These are phyloP conservation scores for Lachnellula suecica DNA, from an alignment of 2,329 filamentous ascomycete genomes.

Conservation along the genomic window DNA sequence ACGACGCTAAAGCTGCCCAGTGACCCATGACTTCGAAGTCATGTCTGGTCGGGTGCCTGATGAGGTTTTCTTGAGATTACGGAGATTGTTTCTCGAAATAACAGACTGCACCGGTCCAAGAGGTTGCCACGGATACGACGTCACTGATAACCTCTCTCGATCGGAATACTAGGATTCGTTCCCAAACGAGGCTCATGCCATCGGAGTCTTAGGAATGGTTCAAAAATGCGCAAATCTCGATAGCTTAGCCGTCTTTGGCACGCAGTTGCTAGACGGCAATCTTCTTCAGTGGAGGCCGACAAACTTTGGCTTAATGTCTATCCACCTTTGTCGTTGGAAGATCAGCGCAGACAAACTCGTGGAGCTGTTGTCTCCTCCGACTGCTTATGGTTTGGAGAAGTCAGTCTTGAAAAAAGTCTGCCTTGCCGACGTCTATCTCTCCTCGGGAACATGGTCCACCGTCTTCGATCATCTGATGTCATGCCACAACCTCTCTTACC, in stretches of 20 bases:
- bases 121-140: neutral
- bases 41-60: neutral
- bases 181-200: neutral
- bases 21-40: neutral
- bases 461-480: neutral
- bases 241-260: neutral
- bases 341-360: neutral
- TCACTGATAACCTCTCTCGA: neutral
- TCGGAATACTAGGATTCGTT: neutral
- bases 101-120: conserved; percentile 3
- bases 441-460: neutral
- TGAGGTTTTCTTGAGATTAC: neutral
- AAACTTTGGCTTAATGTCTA: neutral
- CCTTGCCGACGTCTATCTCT: neutral
- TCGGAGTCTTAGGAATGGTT: neutral
- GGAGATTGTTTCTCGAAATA: neutral
- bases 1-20: no score
- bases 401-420: neutral
- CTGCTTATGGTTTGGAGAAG: neutral
- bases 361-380: neutral
- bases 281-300: neutral
- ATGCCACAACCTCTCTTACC: neutral
- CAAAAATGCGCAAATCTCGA: neutral
- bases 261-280: conserved; percentile 1
- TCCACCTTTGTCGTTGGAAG: neutral